phyloP scores from a whole-genome alignment of 2,329 filamentous ascomycete species.

The Xylariaceae sp. region DNA sequence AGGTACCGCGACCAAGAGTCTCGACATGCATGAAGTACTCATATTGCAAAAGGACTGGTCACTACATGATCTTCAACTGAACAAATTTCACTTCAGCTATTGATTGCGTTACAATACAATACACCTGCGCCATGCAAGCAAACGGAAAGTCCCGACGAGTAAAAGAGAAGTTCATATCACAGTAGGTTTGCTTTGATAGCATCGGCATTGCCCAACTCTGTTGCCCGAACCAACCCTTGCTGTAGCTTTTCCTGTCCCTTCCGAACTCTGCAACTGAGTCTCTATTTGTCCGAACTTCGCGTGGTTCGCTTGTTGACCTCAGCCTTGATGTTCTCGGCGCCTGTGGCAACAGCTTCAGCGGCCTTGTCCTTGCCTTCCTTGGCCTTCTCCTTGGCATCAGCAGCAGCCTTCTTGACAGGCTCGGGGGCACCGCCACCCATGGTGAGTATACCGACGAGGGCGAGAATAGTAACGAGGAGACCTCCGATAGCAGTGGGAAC shows the following conservation, averaged over 20 bases:
- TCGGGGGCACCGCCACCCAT: slow-evolving; percentile 62
- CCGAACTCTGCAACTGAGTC: neutral
- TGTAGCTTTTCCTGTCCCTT: slow-evolving; percentile 8
- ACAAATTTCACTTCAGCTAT: no score
- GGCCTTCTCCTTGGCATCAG: slow-evolving; percentile 63
- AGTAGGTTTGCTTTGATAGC: slow-evolving; percentile 14
- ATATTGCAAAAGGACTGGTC: no score
- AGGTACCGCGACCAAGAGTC: no score
- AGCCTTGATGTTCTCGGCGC: slow-evolving; percentile 70
- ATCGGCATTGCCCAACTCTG: slow-evolving; percentile 7
- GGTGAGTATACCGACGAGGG: slow-evolving; percentile 64
- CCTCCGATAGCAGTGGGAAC: slow-evolving; percentile 77
- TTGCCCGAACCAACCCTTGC: slow-evolving; percentile 8
- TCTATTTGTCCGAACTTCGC: slow-evolving; percentile 39
- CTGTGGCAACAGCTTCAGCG: slow-evolving; percentile 52
- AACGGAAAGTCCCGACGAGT: slow-evolving; percentile 14
- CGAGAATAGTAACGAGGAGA: slow-evolving; percentile 64
- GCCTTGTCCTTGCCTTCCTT: slow-evolving; percentile 74
- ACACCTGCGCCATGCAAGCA: slow-evolving; percentile 25
- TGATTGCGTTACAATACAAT: slow-evolving; percentile 3
- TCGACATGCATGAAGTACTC: no score
- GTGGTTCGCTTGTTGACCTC: slow-evolving; percentile 62
- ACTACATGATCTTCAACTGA: no score
- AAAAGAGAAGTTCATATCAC: slow-evolving; percentile 16
- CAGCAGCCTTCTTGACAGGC: slow-evolving; percentile 68